Evolutionary conservation across 306 rosid species (phyloP).

Genomic region (Nissolia schottii): DNA sequence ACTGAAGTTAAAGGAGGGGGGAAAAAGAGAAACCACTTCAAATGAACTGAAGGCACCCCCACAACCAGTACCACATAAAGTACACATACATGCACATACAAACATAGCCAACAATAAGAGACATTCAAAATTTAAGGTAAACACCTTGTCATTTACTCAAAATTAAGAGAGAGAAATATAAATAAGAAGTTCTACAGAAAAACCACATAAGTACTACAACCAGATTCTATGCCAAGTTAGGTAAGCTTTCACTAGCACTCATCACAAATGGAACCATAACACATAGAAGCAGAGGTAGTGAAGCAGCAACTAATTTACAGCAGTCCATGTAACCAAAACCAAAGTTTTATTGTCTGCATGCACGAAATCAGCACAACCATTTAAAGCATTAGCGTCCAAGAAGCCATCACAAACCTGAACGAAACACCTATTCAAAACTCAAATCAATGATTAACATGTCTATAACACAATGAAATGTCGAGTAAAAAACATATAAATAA

Average conservation of each 20-base stretch:
- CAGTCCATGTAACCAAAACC: constrained; percentile 75
- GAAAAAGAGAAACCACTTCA: not conserved
- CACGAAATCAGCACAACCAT: constrained; percentile 82
- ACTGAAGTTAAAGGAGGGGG: not conserved
- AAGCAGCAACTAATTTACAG: constrained; percentile 76
- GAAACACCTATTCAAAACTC: constrained; percentile 61
- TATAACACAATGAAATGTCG: constrained; percentile 14
- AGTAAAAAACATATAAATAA: not conserved
- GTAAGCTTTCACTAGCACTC: constrained; percentile 40
- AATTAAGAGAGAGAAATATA: not conserved
- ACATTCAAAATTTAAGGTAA: constrained; percentile 19
- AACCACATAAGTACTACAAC: constrained; percentile 45
- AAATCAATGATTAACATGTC: constrained; percentile 42
- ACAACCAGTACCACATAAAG: constrained; percentile 22
- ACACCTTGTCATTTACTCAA: constrained; percentile 35
- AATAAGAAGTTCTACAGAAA: constrained; percentile 29
- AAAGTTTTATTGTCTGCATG: constrained; percentile 79
- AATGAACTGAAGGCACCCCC: not conserved
- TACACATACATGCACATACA: constrained; percentile 18
- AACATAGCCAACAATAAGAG: constrained; percentile 3
- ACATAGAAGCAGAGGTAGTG: constrained; percentile 65
- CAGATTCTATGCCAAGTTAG: constrained; percentile 33
- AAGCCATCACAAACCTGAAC: constrained; percentile 82
- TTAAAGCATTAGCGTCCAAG: constrained; percentile 75
- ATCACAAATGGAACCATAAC: constrained; percentile 42